These are phyloP conservation scores for Penicillium sp. DNA, from an alignment of 2,329 filamentous ascomycete species.

Conservation along the genomic window DNA sequence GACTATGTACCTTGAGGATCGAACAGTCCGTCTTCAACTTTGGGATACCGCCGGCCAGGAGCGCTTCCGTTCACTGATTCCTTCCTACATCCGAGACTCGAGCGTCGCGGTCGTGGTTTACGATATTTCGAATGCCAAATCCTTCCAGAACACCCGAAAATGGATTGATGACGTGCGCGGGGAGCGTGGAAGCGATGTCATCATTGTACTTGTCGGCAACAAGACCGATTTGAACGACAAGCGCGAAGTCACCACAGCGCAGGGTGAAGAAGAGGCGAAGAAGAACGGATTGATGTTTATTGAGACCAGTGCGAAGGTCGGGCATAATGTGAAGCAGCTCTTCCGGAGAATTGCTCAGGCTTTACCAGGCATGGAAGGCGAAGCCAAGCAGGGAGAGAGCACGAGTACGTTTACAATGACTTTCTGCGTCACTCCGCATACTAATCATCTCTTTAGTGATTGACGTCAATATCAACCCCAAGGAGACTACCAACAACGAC, in stretches of 20 bases:
- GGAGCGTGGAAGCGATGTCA: slow-evolving; percentile 96
- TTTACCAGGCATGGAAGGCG: slow-evolving; percentile 93
- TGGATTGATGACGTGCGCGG: slow-evolving; percentile 99
- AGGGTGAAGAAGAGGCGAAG: slow-evolving; percentile 97
- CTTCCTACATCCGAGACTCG: slow-evolving; percentile 97
- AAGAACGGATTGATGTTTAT: slow-evolving; percentile 99
- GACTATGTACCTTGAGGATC: slow-evolving; percentile 99
- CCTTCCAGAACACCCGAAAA: slow-evolving; percentile 97
- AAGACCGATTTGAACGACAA: slow-evolving; percentile 99
- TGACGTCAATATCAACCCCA: slow-evolving; percentile 82
- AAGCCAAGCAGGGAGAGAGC: slow-evolving; percentile 72
- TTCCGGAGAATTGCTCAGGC: slow-evolving; percentile 99
- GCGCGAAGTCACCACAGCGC: slow-evolving; percentile 91
- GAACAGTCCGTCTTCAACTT: slow-evolving; percentile 93
- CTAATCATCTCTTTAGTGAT: slow-evolving; percentile 66
- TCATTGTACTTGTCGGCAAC: slow-evolving; percentile 97
- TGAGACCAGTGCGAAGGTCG: slow-evolving; percentile 96
- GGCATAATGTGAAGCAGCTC: slow-evolving; percentile 95
- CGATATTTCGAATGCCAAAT: slow-evolving; percentile 96
- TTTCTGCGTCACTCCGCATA: background rate
- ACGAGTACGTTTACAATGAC: slow-evolving; percentile 66
- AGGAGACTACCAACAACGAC: slow-evolving; percentile 68
- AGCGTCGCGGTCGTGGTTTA: slow-evolving; percentile 98
- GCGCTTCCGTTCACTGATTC: slow-evolving; percentile 93
- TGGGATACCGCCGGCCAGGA: slow-evolving; percentile 99